These are phyloP conservation scores for Glycyrrhiza uralensis DNA, from an alignment of 306 rosid genomes.

Conservation along the genomic window DNA sequence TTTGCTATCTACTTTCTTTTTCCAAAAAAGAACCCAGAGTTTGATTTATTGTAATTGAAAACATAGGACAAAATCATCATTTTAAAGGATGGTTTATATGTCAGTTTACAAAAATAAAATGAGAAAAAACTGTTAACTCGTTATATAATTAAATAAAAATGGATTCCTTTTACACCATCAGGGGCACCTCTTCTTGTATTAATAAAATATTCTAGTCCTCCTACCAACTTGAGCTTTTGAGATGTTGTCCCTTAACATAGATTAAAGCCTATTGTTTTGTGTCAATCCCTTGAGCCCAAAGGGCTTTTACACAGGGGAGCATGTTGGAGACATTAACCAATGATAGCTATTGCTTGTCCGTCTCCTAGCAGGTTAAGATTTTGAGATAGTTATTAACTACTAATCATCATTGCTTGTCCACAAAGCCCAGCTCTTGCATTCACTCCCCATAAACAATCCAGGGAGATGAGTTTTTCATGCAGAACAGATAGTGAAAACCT, in stretches of 20 bases:
- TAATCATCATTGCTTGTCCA: neutral
- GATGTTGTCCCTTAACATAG: neutral
- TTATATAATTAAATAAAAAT: neutral
- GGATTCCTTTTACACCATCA: neutral
- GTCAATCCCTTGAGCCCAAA: neutral
- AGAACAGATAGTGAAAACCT: neutral
- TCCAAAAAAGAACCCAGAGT: neutral
- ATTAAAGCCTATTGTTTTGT: neutral
- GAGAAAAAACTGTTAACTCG: neutral
- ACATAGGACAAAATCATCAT: neutral
- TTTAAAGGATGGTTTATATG: neutral
- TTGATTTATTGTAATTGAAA: neutral
- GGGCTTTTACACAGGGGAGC: neutral
- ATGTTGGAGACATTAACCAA: neutral
- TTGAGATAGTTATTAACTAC: constrained; percentile 3
- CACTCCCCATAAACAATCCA: neutral
- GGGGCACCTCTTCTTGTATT: neutral
- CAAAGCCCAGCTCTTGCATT: neutral
- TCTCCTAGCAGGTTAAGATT: constrained; percentile 2
- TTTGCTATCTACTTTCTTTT: neutral
- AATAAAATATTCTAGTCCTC: neutral
- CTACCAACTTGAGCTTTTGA: neutral
- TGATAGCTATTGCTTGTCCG: neutral
- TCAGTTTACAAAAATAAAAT: neutral
- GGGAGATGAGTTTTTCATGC: neutral